phyloP scores from a whole-genome alignment of 495 filamentous ascomycete species.

The Copromyces sp. region DNA sequence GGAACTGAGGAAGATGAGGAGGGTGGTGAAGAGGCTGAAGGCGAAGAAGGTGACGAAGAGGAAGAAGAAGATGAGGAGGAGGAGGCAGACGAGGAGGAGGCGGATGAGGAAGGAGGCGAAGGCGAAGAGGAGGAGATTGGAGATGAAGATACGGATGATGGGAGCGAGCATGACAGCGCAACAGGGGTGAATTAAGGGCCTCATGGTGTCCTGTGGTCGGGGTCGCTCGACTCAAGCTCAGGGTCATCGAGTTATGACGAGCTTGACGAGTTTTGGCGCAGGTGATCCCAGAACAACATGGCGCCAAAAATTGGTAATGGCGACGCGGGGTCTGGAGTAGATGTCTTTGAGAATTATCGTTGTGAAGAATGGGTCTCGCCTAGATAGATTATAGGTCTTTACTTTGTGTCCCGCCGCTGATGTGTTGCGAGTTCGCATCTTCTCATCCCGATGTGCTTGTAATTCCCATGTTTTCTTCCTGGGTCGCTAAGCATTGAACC shows the following conservation, averaged over 20 bases:
- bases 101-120: neutral
- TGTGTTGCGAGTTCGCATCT: neutral
- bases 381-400: neutral
- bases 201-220: neutral
- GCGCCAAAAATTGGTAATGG: neutral
- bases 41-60: neutral
- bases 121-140: slow-evolving; percentile 4
- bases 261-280: neutral
- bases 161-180: neutral
- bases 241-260: neutral
- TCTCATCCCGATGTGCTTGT: neutral
- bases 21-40: neutral
- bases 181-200: neutral
- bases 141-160: neutral
- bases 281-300: neutral
- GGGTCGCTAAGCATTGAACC: neutral
- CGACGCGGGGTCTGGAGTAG: neutral
- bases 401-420: neutral
- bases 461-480: neutral
- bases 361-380: neutral
- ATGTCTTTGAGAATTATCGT: neutral
- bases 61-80: slow-evolving; percentile 1
- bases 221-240: neutral
- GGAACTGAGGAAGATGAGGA: slow-evolving; percentile 6
- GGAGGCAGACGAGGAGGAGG: slow-evolving; percentile 5